Conservation (phyloP, 768 basidiomycete species). For the Termitomyces sp. region DNA sequence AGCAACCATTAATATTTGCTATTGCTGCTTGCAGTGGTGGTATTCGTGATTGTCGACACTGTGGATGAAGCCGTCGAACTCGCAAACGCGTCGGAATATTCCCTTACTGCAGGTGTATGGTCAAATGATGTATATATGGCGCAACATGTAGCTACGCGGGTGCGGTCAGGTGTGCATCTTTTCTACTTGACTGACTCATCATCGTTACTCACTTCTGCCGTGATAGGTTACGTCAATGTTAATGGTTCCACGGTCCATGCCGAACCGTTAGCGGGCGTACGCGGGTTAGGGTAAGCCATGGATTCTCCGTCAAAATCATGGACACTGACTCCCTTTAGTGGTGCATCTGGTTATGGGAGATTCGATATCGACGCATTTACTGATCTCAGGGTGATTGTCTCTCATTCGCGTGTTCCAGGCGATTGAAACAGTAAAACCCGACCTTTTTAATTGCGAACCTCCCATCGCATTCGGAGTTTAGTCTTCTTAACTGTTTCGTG, state of each 20-base stretch:
- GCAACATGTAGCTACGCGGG: slow-evolving; percentile 36
- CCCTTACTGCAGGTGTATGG: slow-evolving; percentile 49
- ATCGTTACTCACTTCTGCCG: neutral
- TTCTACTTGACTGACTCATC: neutral
- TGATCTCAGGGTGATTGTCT: slow-evolving; percentile 34
- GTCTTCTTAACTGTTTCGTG: neutral
- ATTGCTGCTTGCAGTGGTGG: slow-evolving; percentile 27
- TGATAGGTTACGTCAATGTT: slow-evolving; percentile 43
- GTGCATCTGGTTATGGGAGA: slow-evolving; percentile 44
- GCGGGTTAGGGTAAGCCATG: slow-evolving; percentile 40
- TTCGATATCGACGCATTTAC: slow-evolving; percentile 49
- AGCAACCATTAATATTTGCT: neutral
- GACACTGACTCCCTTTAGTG: slow-evolving; percentile 18
- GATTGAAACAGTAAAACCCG: neutral
- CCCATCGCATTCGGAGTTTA: no score
- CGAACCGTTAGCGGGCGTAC: slow-evolving; percentile 30
- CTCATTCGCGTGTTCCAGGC: slow-evolving; percentile 26
- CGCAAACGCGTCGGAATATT: slow-evolving; percentile 49
- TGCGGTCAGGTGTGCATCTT: slow-evolving; percentile 38
- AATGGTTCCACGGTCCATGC: slow-evolving; percentile 48
- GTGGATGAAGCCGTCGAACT: slow-evolving; percentile 49
- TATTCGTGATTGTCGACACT: slow-evolving; percentile 38
- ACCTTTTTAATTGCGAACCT: neutral
- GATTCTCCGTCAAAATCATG: neutral
- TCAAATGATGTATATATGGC: slow-evolving; percentile 38